phyloP scores from a whole-genome alignment of 2,329 filamentous ascomycete genomes.

The Furcasterigmium sp. region DNA sequence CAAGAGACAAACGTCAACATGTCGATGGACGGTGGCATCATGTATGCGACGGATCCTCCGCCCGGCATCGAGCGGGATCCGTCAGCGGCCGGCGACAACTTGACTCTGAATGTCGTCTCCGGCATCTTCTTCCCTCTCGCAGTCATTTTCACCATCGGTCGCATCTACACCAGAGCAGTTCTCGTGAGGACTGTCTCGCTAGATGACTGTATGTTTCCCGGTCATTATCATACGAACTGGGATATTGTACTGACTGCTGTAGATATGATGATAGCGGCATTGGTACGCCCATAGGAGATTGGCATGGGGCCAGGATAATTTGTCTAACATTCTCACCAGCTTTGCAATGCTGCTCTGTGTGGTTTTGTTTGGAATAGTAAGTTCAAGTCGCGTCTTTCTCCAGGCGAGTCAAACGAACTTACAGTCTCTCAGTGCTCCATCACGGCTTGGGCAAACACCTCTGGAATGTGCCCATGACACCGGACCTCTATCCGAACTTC shows the following conservation, averaged over 20 bases:
- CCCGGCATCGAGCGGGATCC: slow-evolving; percentile 8
- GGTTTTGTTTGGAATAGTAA: slow-evolving; percentile 2
- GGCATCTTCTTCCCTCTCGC: slow-evolving; percentile 12
- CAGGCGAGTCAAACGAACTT: neutral
- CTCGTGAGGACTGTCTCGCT: slow-evolving; percentile 10
- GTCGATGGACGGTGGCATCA: slow-evolving; percentile 11
- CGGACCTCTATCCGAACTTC: slow-evolving; percentile 6
- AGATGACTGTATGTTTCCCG: slow-evolving; percentile 12
- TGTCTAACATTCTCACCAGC: too few relatives aligned
- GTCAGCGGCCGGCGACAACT: slow-evolving; percentile 4
- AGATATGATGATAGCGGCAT: slow-evolving; percentile 1
- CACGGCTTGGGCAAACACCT: slow-evolving; percentile 14
- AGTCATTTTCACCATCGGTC: slow-evolving; percentile 6
- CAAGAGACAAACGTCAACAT: slow-evolving; percentile 2
- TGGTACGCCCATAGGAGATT: neutral
- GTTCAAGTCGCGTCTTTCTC: neutral
- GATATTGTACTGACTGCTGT: neutral
- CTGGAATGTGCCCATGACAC: slow-evolving; percentile 13
- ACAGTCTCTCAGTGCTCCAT: slow-evolving; percentile 11
- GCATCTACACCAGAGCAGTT: slow-evolving; percentile 10
- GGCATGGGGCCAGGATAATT: too few relatives aligned
- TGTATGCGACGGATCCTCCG: slow-evolving; percentile 10
- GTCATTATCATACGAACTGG: too few relatives aligned
- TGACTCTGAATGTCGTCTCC: slow-evolving; percentile 6
- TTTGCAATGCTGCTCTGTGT: neutral